phyloP scores from a whole-genome alignment of 2,329 filamentous ascomycete genomes.

The Trichoderma atrobrunneum region DNA sequence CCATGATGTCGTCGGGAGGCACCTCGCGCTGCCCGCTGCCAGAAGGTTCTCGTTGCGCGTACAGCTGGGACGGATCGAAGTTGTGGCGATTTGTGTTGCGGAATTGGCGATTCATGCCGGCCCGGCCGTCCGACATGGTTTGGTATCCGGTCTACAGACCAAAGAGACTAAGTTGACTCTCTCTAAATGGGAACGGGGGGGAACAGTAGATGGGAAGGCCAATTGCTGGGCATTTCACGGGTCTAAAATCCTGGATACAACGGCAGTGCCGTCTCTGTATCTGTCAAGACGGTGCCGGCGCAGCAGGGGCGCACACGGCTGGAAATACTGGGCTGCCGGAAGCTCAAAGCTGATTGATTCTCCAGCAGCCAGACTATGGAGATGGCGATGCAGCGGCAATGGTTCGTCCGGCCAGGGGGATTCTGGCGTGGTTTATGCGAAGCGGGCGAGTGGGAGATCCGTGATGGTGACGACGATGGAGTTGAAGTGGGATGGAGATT shows the following conservation, averaged over 20 bases:
- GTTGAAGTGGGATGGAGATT: not conserved
- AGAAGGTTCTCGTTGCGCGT: constrained; percentile 24
- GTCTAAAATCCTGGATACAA: not conserved
- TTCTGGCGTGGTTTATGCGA: not conserved
- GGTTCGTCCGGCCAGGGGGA: not conserved
- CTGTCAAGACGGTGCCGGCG: not conserved
- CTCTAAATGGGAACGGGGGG: not conserved
- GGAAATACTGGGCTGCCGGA: constrained; percentile 8
- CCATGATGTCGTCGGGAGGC: constrained; percentile 37
- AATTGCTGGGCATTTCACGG: constrained; percentile 14
- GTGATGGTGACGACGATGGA: not conserved
- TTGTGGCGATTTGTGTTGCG: constrained; percentile 32
- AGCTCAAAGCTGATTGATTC: constrained; percentile 14
- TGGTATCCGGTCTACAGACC: not conserved
- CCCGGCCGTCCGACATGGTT: constrained; percentile 34
- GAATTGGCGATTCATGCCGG: constrained; percentile 30
- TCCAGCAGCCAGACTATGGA: constrained; percentile 11
- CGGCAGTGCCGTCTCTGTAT: not conserved
- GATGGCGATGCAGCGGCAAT: not conserved
- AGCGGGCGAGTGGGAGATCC: not conserved
- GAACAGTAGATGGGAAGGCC: not conserved
- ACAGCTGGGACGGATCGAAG: constrained; percentile 29
- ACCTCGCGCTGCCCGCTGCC: constrained; percentile 25
- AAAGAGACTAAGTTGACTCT: not conserved
- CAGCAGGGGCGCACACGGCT: not conserved